These are phyloP conservation scores for Populus hybrid DNA, from an alignment of 441 rosid species.

Conservation along the genomic window DNA sequence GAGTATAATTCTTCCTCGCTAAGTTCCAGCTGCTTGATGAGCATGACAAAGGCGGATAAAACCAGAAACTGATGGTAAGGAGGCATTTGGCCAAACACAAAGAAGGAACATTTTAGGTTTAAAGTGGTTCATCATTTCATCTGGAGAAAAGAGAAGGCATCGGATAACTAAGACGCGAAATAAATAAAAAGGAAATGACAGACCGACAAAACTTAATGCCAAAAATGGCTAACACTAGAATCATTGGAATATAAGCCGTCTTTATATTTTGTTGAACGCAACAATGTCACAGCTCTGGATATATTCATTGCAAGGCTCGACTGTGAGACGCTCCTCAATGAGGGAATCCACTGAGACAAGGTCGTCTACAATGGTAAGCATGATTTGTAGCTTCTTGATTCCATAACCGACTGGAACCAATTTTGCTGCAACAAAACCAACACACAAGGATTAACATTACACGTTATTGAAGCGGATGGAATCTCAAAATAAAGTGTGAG, in stretches of 20 bases:
- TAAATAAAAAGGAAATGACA: not conserved
- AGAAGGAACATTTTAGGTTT: not conserved
- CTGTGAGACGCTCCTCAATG: no score
- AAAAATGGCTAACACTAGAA: constrained; percentile 24
- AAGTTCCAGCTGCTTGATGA: no score
- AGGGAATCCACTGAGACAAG: constrained; percentile 78
- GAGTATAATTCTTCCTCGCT: no score
- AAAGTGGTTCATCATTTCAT: constrained; percentile 4
- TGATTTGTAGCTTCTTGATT: constrained; percentile 86
- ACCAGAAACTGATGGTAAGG: no score
- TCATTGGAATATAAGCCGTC: not conserved
- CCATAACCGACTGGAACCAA: constrained; percentile 93
- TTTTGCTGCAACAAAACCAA: constrained; percentile 51
- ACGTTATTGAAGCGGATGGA: not conserved
- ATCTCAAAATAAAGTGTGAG: not conserved
- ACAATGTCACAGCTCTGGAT: constrained; percentile 96
- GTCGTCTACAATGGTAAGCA: constrained; percentile 90
- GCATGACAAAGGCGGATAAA: no score
- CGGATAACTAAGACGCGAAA: not conserved
- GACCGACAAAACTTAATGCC: constrained; percentile 6
- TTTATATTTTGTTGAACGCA: constrained; percentile 86
- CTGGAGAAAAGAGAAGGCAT: not conserved
- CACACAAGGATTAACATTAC: not conserved
- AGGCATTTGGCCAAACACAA: no score
- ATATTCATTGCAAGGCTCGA: constrained; percentile 71